These are phyloP conservation scores for Lagenidium sp. DNA, from an alignment of 352 stramenopile genomes.

Conservation along the genomic window DNA sequence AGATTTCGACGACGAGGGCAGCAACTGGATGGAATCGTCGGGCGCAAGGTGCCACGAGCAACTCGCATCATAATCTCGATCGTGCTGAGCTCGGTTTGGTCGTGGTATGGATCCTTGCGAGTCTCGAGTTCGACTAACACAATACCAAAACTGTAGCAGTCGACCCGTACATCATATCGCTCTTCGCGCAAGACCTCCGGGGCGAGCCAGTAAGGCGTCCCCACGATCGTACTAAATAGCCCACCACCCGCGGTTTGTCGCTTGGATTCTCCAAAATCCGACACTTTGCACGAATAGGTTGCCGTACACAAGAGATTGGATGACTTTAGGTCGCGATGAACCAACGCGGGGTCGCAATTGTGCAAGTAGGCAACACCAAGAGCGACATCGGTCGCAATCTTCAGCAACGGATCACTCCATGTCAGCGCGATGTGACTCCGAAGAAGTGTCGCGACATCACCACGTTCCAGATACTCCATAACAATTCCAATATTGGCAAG, in stretches of 20 bases:
- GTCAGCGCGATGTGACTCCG: slow-evolving; percentile 53
- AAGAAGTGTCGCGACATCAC: slow-evolving; percentile 54
- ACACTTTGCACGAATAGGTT: slow-evolving; percentile 76
- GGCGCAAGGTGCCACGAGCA: slow-evolving; percentile 40
- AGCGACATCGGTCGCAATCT: slow-evolving; percentile 78
- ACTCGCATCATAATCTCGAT: slow-evolving; percentile 83
- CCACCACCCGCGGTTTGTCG: slow-evolving; percentile 28
- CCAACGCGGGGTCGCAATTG: slow-evolving; percentile 66
- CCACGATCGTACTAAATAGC: slow-evolving; percentile 68
- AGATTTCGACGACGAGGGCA: slow-evolving; percentile 46
- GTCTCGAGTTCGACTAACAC: slow-evolving; percentile 82
- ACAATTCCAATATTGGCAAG: slow-evolving; percentile 68
- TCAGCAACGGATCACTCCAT: slow-evolving; percentile 69
- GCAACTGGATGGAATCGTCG: slow-evolving; percentile 55
- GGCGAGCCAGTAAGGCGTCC: slow-evolving; percentile 80
- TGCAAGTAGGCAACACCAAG: slow-evolving; percentile 75
- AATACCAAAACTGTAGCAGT: slow-evolving; percentile 86
- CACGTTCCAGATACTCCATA: slow-evolving; percentile 70
- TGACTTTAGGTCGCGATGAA: slow-evolving; percentile 80
- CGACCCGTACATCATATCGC: slow-evolving; percentile 71
- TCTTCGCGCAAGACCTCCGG: slow-evolving; percentile 81
- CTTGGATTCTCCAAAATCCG: slow-evolving; percentile 76
- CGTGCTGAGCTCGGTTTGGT: slow-evolving; percentile 40
- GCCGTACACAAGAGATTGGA: slow-evolving; percentile 68
- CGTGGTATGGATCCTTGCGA: slow-evolving; percentile 59